Evolutionary conservation across 768 basidiomycete genomes (phyloP).

Genomic region (Lentinus brumalis): DNA sequence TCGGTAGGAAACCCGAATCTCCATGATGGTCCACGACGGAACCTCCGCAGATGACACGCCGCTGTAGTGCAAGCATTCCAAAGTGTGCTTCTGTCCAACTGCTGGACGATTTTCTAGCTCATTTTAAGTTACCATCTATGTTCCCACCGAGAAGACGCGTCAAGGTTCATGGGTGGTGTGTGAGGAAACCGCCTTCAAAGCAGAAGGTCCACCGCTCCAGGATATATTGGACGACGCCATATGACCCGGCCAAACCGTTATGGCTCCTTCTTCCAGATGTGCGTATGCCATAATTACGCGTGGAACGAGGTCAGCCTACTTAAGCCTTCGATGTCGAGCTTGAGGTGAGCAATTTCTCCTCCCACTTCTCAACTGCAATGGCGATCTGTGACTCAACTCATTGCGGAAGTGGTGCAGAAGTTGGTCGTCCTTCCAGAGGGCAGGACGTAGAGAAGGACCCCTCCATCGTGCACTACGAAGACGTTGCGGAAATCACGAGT

Average conservation of each 20-base stretch:
- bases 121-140: no score
- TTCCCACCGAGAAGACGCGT: no score
- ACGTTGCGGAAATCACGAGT: background rate
- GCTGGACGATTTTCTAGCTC: no score
- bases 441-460: background rate
- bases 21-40: no score
- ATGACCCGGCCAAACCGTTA: background rate
- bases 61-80: no score
- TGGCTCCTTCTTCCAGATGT: background rate
- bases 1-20: no score
- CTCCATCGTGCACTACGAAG: conserved; percentile 1
- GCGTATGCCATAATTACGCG: background rate
- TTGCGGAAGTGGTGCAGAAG: background rate
- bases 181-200: background rate
- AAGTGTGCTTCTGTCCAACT: no score
- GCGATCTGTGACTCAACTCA: background rate
- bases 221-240: no score
- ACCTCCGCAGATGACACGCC: no score
- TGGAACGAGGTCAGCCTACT: background rate
- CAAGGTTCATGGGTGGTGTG: background rate
- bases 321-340: background rate
- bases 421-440: background rate
- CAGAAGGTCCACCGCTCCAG: background rate
- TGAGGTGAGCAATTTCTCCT: background rate
- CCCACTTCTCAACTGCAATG: background rate